phyloP scores from a whole-genome alignment of 2,329 filamentous ascomycete species.

The Geosmithia flava region DNA sequence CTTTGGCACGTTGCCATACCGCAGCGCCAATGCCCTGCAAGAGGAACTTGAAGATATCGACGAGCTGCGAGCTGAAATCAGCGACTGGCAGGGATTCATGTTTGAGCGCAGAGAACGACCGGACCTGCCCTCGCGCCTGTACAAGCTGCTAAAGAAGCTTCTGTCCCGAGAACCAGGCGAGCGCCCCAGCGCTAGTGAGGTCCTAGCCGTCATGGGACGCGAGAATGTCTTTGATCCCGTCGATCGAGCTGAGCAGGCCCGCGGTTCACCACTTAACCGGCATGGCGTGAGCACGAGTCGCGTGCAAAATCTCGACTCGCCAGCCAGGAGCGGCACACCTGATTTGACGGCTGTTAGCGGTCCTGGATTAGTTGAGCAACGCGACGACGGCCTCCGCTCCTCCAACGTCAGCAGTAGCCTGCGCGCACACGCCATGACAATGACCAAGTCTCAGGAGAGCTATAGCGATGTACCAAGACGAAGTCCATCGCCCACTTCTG shows the following conservation, averaged over 20 bases:
- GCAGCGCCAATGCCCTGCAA: conserved; percentile 68
- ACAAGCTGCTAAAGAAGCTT: conserved; percentile 69
- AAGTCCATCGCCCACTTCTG: neutral
- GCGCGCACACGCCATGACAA: neutral
- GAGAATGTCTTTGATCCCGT: conserved; percentile 40
- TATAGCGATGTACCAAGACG: neutral
- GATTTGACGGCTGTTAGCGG: conserved; percentile 7
- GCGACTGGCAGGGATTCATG: conserved; percentile 76
- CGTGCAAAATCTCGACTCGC: conserved; percentile 44
- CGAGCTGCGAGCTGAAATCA: conserved; percentile 72
- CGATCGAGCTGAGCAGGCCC: neutral
- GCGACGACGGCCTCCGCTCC: neutral
- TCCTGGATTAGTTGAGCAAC: neutral
- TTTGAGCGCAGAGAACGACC: conserved; percentile 62
- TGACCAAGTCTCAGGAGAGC: neutral
- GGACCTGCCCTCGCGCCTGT: conserved; percentile 77
- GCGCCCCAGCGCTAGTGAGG: conserved; percentile 75
- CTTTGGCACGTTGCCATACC: conserved; percentile 80
- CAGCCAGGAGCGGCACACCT: conserved; percentile 34
- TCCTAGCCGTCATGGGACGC: conserved; percentile 64
- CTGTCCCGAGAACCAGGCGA: conserved; percentile 65
- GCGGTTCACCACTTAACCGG: conserved; percentile 9
- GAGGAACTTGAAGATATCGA: conserved; percentile 92
- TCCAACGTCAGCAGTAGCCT: neutral
- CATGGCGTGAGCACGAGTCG: conserved; percentile 26